Evolutionary conservation across 1,139 yeast species (phyloP).

Genomic region (Wickerhamiella infanticola): DNA sequence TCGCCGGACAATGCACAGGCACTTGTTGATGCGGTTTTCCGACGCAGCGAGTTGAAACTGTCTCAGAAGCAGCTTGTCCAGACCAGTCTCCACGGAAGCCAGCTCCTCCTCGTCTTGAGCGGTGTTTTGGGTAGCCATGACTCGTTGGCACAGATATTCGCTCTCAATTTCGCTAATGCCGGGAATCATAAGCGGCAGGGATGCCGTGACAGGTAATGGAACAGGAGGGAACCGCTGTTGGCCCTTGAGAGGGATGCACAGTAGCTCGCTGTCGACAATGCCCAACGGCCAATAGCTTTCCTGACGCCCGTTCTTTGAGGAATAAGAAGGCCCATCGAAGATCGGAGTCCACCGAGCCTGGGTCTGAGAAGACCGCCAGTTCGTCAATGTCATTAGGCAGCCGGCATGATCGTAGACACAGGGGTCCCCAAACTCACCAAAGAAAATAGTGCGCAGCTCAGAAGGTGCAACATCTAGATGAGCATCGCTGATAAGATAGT

Average conservation of each 20-base stretch:
- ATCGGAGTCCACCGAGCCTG: slow-evolving; percentile 72
- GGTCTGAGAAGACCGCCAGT: slow-evolving; percentile 62
- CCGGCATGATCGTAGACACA: slow-evolving; percentile 70
- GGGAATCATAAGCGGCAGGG: slow-evolving; percentile 57
- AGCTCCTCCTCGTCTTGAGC: slow-evolving; percentile 15
- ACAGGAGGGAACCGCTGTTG: slow-evolving; percentile 35
- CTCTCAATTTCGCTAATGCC: slow-evolving; percentile 14
- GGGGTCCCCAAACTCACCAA: slow-evolving; percentile 80
- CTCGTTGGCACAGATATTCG: slow-evolving; percentile 12
- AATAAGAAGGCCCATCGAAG: slow-evolving; percentile 48
- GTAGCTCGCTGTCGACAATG: slow-evolving; percentile 47
- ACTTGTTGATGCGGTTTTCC: slow-evolving; percentile 47
- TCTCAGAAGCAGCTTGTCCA: slow-evolving; percentile 59
- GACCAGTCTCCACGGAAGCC: slow-evolving; percentile 22
- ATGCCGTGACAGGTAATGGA: slow-evolving; percentile 76
- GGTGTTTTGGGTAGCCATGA: slow-evolving; percentile 10
- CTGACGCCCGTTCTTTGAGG: slow-evolving; percentile 33
- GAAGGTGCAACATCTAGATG: slow-evolving; percentile 18
- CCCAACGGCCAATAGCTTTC: slow-evolving; percentile 78
- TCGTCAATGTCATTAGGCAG: slow-evolving; percentile 47
- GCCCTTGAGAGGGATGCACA: slow-evolving; percentile 62
- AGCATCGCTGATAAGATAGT: slow-evolving; percentile 7
- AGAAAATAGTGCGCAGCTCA: slow-evolving; percentile 41
- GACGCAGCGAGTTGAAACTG: slow-evolving; percentile 67
- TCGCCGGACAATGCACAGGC: slow-evolving; percentile 52